Conservation (phyloP, 306 rosid genomes). For the Mimosa bimucronata region DNA sequence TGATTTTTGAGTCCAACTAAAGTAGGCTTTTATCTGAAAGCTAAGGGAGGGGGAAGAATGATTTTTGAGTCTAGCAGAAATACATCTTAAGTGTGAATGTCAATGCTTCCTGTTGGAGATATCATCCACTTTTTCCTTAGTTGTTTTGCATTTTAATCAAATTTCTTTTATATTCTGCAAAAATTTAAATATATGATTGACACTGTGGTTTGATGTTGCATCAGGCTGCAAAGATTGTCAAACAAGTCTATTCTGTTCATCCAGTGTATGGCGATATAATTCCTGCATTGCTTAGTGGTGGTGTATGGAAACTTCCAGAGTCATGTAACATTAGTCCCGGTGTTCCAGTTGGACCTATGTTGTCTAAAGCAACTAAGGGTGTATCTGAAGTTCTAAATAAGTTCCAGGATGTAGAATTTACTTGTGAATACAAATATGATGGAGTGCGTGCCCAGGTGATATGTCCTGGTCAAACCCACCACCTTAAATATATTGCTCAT, state of each 20-base stretch:
- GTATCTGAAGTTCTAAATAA: slow-evolving; percentile 77
- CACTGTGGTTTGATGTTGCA: slow-evolving; percentile 44
- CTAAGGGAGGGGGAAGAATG: too few species aligned
- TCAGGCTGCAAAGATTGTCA: slow-evolving; percentile 85
- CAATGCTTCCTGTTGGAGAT: too few species aligned
- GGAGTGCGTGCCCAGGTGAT: slow-evolving; percentile 98
- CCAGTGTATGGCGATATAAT: slow-evolving; percentile 81
- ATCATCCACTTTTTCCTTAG: not conserved
- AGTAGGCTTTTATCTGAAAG: slow-evolving; percentile 24
- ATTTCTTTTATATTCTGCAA: not conserved
- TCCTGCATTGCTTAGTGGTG: slow-evolving; percentile 69
- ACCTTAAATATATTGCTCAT: slow-evolving; percentile 16
- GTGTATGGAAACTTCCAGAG: slow-evolving; percentile 78
- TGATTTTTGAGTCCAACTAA: not conserved
- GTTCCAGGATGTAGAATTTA: slow-evolving; percentile 79
- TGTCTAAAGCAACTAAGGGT: slow-evolving; percentile 85
- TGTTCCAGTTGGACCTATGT: slow-evolving; percentile 92
- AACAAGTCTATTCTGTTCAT: slow-evolving; percentile 79
- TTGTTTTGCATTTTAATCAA: slow-evolving; percentile 20
- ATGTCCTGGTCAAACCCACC: slow-evolving; percentile 29
- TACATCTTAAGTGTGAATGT: not conserved
- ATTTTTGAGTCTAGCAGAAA: not conserved
- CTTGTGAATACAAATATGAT: slow-evolving; percentile 92
- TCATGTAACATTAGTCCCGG: slow-evolving; percentile 79
- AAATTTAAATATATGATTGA: not conserved